Base-by-base conservation (phyloP, 2,329 filamentous ascomycete genomes). In the Aureobasidium lini region DNA sequence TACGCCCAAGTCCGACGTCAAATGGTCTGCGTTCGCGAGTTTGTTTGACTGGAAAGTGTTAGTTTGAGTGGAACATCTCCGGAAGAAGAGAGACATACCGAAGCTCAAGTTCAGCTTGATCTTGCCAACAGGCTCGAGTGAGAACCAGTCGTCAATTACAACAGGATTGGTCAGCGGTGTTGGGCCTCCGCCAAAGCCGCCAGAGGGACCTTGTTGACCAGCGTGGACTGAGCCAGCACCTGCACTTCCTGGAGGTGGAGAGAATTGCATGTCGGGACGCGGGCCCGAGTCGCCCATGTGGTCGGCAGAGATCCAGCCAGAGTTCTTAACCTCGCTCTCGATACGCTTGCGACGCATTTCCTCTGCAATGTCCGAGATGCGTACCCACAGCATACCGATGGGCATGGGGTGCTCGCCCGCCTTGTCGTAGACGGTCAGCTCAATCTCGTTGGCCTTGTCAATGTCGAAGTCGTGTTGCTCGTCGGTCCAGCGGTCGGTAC, bases 321-420 rank as follows among this genome's bases (percentile, higher is more conserved):
- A 91, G 69, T 86, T 89, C 72, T 92, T 95, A 71, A 96, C 89
- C 71, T 99, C 94, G 13, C 90, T 88, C 75, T 99, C 94, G 63
- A 99, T 95, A 77, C 88, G 95, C 81, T 97, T 97, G 63, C 92
- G 86, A 70, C 94, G 88, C 82, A 99, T 93, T 74, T 99, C 94
- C 71, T 99, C 94, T 1, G 91, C 90, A 65, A 99, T 95, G 72
- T 99, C 94, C 15, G 94, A 95, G 69, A 99, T 93, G 62, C 94
- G 84, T 61, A 99, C 86, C 94, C 94, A 99, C 13, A 97, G 82
- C 81, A 99, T 86, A 60, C 88, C 94, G 68, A 99, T 96, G 42
- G 94, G 94, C 54, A 95, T 85, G 13, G 92, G 87, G 66, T 95
- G 89, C 67, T 96, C 92, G 63, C 87, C 72, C 2, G 91, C 87